Percentiles rank a stretch among this genome's conserved stretches.
These are phyloP conservation scores for Phoma herbarum DNA, from an alignment of 2,329 filamentous ascomycete species.

Conservation along the genomic window DNA sequence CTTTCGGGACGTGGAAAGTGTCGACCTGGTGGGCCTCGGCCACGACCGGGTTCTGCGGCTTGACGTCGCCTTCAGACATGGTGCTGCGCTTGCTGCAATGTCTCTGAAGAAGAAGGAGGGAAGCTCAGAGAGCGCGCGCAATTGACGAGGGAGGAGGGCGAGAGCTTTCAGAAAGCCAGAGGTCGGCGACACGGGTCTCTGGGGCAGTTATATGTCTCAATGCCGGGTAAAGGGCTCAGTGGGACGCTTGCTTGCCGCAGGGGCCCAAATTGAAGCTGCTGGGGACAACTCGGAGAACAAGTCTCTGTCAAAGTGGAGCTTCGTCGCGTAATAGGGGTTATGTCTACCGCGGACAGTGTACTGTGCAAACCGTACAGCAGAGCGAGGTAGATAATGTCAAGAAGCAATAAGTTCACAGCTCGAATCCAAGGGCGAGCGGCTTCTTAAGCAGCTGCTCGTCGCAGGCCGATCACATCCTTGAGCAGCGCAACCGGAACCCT, in stretches of 20 bases:
- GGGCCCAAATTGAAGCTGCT: slow-evolving; percentile 38
- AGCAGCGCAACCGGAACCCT: slow-evolving; percentile 19
- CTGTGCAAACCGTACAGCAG: slow-evolving; percentile 1
- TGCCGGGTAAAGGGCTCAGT: slow-evolving; percentile 51
- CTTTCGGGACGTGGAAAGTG: slow-evolving; percentile 70
- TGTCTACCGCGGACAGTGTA: slow-evolving; percentile 6
- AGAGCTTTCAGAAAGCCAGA: slow-evolving; percentile 16
- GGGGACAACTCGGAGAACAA: slow-evolving; percentile 38
- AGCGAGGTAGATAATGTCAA: slow-evolving; percentile 1
- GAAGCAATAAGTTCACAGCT: background rate
- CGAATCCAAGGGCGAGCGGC: slow-evolving; percentile 30
- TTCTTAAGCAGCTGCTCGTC: slow-evolving; percentile 26
- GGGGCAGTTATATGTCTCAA: slow-evolving; percentile 38
- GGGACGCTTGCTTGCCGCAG: slow-evolving; percentile 41
- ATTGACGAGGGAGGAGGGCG: slow-evolving; percentile 10
- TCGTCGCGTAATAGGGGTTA: slow-evolving; percentile 19
- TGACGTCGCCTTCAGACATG: slow-evolving; percentile 58
- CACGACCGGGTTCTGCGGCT: slow-evolving; percentile 63
- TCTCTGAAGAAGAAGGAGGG: background rate
- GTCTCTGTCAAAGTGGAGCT: slow-evolving; percentile 38
- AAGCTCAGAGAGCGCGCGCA: slow-evolving; percentile 11
- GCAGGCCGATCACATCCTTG: slow-evolving; percentile 19
- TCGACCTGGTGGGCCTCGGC: slow-evolving; percentile 79
- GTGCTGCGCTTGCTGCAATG: slow-evolving; percentile 19
- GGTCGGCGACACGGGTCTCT: slow-evolving; percentile 18